phyloP scores from a whole-genome alignment of 805 yeast genomes.

The Brettanomyces naardenensis region DNA sequence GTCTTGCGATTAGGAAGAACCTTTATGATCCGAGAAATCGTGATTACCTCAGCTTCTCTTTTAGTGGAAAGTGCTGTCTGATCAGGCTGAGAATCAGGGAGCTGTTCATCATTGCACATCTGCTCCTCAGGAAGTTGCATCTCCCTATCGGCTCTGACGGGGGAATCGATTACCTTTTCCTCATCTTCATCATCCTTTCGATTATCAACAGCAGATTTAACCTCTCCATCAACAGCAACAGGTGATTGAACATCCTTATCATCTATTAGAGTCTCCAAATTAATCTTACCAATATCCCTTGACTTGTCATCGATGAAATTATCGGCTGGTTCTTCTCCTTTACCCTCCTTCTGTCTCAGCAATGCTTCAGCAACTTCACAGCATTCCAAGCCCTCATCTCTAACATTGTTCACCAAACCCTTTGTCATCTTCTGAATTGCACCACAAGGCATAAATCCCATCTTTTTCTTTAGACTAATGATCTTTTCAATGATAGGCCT shows the following conservation, averaged over 20 bases:
- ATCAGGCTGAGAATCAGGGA: not conserved
- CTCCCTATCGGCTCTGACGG: too few relatives aligned
- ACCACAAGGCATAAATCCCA: too few relatives aligned
- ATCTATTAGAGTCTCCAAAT: not conserved
- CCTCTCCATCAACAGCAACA: too few relatives aligned
- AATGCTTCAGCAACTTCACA: not conserved
- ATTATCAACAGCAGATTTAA: too few relatives aligned
- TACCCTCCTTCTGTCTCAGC: not conserved
- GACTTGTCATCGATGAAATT: too few relatives aligned
- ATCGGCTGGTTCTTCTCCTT: not conserved
- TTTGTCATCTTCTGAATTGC: too few relatives aligned
- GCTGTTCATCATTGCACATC: too few relatives aligned
- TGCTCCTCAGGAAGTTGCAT: too few relatives aligned
- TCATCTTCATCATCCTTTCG: too few relatives aligned
- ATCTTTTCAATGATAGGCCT: constrained; percentile 27
- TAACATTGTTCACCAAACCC: not conserved
- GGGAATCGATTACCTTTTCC: too few relatives aligned
- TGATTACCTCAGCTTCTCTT: constrained; percentile 16
- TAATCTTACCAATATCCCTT: not conserved
- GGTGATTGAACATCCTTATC: not conserved
- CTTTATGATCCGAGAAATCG: constrained; percentile 25
- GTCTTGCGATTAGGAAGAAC: constrained; percentile 35
- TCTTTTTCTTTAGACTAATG: constrained; percentile 14
- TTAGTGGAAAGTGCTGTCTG: constrained; percentile 4
- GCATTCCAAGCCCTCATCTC: not conserved